Evolutionary conservation across 768 basidiomycete species (phyloP).

Genomic region (Russula sp.): DNA sequence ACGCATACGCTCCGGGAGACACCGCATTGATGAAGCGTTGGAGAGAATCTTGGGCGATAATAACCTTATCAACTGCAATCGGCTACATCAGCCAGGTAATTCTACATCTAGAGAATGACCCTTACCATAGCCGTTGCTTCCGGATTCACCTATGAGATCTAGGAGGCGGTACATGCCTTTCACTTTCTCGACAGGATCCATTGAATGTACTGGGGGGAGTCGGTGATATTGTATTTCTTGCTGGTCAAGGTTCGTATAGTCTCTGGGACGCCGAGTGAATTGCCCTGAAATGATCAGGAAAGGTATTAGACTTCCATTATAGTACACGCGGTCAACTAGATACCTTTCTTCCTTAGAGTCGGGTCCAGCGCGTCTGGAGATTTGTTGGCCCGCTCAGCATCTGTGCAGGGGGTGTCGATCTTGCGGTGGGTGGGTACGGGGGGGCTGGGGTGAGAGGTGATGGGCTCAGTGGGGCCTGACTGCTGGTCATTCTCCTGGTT

Average conservation of each 20-base stretch:
- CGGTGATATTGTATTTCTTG: not conserved
- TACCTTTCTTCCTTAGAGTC: not conserved
- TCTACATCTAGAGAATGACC: not conserved
- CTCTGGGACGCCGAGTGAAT: not conserved
- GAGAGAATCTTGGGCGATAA: constrained; percentile 49
- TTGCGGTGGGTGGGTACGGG: too few species aligned
- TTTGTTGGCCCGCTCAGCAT: not conserved
- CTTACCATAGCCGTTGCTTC: constrained; percentile 47
- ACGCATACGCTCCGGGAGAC: constrained; percentile 45
- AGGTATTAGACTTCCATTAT: not conserved
- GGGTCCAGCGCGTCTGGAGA: not conserved
- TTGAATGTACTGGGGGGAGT: not conserved
- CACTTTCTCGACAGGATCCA: constrained; percentile 25
- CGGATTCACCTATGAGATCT: constrained; percentile 46
- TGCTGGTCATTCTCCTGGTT: too few species aligned
- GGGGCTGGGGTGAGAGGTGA: too few species aligned
- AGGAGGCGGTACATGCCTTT: constrained; percentile 48
- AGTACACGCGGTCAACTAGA: not conserved
- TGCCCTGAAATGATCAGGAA: not conserved
- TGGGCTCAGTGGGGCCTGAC: too few species aligned
- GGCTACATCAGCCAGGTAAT: not conserved
- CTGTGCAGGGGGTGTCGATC: too few species aligned
- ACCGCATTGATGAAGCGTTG: constrained; percentile 43
- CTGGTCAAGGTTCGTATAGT: not conserved
- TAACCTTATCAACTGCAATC: constrained; percentile 48